phyloP scores from a whole-genome alignment of 768 basidiomycete species.

The Dacryopinax spathularia region DNA sequence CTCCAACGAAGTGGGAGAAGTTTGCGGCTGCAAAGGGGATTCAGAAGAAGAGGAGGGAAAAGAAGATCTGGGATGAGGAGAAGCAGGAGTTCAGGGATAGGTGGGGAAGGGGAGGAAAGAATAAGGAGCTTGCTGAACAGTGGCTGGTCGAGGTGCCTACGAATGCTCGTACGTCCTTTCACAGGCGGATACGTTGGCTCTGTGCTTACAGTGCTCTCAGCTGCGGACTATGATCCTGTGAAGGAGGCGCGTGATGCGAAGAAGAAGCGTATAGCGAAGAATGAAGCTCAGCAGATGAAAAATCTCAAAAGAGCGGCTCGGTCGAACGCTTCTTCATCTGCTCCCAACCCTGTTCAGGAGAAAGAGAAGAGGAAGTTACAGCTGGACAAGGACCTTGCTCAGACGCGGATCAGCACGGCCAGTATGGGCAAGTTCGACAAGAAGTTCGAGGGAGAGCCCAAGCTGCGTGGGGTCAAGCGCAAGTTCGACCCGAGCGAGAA shows the following conservation, averaged over 20 bases:
- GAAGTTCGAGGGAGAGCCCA: conserved; percentile 81
- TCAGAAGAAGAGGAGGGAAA: conserved; percentile 59
- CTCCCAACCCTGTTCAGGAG: conserved; percentile 17
- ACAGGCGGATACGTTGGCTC: background rate
- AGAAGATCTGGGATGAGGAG: conserved; percentile 87
- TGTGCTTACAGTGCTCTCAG: conserved; percentile 27
- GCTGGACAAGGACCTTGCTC: conserved; percentile 61
- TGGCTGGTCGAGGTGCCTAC: conserved; percentile 87
- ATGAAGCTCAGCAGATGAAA: conserved; percentile 56
- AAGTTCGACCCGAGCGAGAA: conserved; percentile 85
- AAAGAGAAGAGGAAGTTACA: conserved; percentile 49
- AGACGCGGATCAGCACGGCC: conserved; percentile 72
- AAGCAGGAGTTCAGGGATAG: conserved; percentile 80
- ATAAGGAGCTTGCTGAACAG: conserved; percentile 69
- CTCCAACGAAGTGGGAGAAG: conserved; percentile 88
- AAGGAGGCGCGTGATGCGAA: conserved; percentile 63
- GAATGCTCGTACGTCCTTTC: conserved; percentile 53
- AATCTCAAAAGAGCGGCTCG: conserved; percentile 51
- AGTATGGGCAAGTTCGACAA: conserved; percentile 90
- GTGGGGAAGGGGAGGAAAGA: conserved; percentile 78
- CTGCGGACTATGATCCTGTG: conserved; percentile 65
- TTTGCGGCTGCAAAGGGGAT: conserved; percentile 95
- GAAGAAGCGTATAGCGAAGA: conserved; percentile 70
- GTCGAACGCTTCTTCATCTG: conserved; percentile 10
- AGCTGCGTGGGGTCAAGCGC: conserved; percentile 73